phyloP scores from a whole-genome alignment of 192 early-diverging fungal species.

The Coemansia sp. region DNA sequence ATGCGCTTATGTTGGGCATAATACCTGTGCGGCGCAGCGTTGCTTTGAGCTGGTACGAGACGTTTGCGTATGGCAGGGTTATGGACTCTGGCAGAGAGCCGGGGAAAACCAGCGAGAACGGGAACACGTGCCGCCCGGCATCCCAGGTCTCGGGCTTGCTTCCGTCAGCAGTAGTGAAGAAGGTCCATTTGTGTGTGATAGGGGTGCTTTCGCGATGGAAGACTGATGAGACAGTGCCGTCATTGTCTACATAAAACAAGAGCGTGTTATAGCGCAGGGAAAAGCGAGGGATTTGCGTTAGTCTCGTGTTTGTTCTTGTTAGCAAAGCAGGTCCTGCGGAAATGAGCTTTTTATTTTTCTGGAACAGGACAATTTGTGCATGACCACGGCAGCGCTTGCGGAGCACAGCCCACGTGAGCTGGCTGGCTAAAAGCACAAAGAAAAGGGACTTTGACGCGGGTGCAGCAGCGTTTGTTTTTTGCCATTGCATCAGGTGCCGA shows the following conservation, averaged over 20 bases:
- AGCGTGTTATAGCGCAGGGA: not conserved
- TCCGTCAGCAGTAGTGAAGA: constrained; percentile 44
- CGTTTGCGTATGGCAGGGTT: constrained; percentile 47
- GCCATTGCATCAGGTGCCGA: no score
- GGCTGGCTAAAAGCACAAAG: not conserved
- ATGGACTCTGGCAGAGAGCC: constrained; percentile 49
- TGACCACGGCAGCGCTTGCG: not conserved
- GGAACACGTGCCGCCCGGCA: constrained; percentile 44
- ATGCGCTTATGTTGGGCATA: constrained; percentile 37
- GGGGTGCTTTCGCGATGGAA: constrained; percentile 48
- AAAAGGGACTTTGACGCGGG: not conserved
- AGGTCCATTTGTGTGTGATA: constrained; percentile 44
- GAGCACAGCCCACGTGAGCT: not conserved
- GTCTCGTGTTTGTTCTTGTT: no score
- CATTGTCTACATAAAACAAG: constrained; percentile 30
- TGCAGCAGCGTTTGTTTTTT: not conserved
- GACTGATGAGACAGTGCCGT: constrained; percentile 33
- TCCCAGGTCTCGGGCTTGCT: constrained; percentile 48
- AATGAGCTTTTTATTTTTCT: not conserved
- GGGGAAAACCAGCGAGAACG: constrained; percentile 48
- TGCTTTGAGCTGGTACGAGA: constrained; percentile 45
- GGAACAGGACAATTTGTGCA: not conserved
- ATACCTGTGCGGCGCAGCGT: constrained; percentile 45
- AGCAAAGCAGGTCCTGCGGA: not conserved
- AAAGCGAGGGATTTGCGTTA: not conserved